phyloP scores from a whole-genome alignment of 1,139 yeast species.

The Schwanniomyces etchellsii region DNA sequence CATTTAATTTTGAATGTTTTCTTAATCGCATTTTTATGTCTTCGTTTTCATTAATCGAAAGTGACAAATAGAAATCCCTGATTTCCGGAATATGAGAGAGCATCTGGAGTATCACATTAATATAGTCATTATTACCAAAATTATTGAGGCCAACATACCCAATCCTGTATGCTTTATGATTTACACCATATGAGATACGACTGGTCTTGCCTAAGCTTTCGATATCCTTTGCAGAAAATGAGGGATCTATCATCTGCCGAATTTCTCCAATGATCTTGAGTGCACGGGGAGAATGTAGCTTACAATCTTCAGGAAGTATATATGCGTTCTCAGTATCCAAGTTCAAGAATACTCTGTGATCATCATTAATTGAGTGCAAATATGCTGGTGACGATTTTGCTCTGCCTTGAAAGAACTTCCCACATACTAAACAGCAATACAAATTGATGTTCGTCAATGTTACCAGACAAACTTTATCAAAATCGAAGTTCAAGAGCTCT shows the following conservation, averaged over 20 bases:
- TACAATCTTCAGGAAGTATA: slow-evolving; percentile 56
- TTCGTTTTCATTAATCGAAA: slow-evolving; percentile 9
- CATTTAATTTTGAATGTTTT: slow-evolving; percentile 20
- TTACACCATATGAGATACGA: slow-evolving; percentile 29
- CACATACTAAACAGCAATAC: slow-evolving; percentile 71
- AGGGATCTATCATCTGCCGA: slow-evolving; percentile 47
- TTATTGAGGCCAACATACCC: slow-evolving; percentile 67
- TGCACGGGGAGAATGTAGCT: slow-evolving; percentile 21
- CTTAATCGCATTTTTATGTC: slow-evolving; percentile 8
- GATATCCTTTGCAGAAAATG: slow-evolving; percentile 29
- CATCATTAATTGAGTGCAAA: slow-evolving; percentile 54
- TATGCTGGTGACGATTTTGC: slow-evolving; percentile 61
- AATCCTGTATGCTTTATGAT: slow-evolving; percentile 42
- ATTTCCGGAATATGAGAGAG: slow-evolving; percentile 50
- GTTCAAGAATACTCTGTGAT: slow-evolving; percentile 62
- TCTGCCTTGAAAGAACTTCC: slow-evolving; percentile 69
- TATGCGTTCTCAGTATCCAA: slow-evolving; percentile 45
- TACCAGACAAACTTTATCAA: slow-evolving; percentile 60
- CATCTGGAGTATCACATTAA: slow-evolving; percentile 53
- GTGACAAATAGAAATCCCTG: slow-evolving; percentile 44
- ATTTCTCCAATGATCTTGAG: slow-evolving; percentile 45
- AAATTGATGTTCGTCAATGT: slow-evolving; percentile 57
- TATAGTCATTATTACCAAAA: slow-evolving; percentile 41
- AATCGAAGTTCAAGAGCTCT: slow-evolving; percentile 59
- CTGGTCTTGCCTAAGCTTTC: slow-evolving; percentile 12